These are phyloP conservation scores for Pyrenochaeta sp. DNA, from an alignment of 2,329 filamentous ascomycete genomes.

Conservation along the genomic window DNA sequence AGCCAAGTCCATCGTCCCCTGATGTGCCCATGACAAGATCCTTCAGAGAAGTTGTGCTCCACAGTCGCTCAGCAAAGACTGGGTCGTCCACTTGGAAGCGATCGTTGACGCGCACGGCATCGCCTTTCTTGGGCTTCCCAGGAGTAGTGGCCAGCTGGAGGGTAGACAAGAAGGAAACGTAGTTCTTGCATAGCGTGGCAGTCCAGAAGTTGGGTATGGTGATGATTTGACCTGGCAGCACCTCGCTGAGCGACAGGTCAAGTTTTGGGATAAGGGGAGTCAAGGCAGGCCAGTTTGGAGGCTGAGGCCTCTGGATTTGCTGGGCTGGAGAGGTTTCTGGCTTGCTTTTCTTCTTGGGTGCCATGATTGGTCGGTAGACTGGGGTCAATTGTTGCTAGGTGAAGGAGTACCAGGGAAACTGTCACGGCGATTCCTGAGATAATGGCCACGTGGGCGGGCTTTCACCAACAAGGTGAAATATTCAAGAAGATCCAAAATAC, in stretches of 20 bases:
- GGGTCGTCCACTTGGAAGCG: conserved; percentile 83
- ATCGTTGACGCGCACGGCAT: conserved; percentile 87
- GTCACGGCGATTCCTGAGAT: too few species aligned
- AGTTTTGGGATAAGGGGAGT: conserved; percentile 71
- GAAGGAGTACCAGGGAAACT: too few species aligned
- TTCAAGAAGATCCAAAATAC: too few species aligned
- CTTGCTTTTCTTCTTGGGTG: conserved; percentile 40
- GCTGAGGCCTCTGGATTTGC: conserved; percentile 24
- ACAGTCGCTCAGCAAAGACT: conserved; percentile 75
- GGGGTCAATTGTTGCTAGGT: too few species aligned
- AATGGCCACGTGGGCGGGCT: too few species aligned
- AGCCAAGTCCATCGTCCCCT: conserved; percentile 40
- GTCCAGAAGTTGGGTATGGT: conserved; percentile 79
- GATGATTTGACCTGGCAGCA: conserved; percentile 72
- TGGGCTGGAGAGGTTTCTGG: conserved; percentile 5
- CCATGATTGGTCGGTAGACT: too few species aligned
- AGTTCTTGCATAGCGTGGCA: conserved; percentile 74
- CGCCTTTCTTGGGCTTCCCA: conserved; percentile 76
- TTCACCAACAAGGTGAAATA: too few species aligned
- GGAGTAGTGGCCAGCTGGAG: conserved; percentile 81
- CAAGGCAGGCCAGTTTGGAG: conserved; percentile 75
- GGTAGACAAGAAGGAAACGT: conserved; percentile 74
- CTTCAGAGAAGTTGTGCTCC: conserved; percentile 77
- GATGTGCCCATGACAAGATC: conserved; percentile 58
- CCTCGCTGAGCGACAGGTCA: conserved; percentile 66